Conservation (phyloP, 352 stramenopile genomes). For the Thraustochytrium striatum region DNA sequence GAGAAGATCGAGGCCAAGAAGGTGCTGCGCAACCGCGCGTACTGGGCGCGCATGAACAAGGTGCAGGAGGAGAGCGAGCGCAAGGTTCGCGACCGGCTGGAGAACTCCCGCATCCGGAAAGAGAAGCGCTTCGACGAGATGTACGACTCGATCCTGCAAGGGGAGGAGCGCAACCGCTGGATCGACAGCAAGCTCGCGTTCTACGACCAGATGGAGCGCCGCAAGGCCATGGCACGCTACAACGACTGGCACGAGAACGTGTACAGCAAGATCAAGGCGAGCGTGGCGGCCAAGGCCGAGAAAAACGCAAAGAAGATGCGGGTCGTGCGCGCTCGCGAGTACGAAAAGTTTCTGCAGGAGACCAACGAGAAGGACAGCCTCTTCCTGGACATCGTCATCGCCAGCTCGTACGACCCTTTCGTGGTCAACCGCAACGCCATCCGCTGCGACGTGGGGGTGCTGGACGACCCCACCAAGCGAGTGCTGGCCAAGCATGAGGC, state of each 20-base stretch:
- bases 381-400: slow-evolving; percentile 61
- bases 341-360: slow-evolving; percentile 57
- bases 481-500: slow-evolving; percentile 48
- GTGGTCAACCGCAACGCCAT: slow-evolving; percentile 54
- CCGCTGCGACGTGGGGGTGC: slow-evolving; percentile 44
- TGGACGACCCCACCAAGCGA: slow-evolving; percentile 52
- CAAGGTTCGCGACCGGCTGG: slow-evolving; percentile 47
- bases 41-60: slow-evolving; percentile 44
- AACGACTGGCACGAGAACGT: slow-evolving; percentile 58
- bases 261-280: slow-evolving; percentile 54
- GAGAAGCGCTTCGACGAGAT: slow-evolving; percentile 54
- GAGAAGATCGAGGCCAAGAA: neutral
- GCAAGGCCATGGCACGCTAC: slow-evolving; percentile 55
- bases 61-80: slow-evolving; percentile 50
- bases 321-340: slow-evolving; percentile 52
- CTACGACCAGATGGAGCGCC: slow-evolving; percentile 51
- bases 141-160: slow-evolving; percentile 50
- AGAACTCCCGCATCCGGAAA: slow-evolving; percentile 41
- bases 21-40: slow-evolving; percentile 15
- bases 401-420: slow-evolving; percentile 56
- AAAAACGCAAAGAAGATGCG: slow-evolving; percentile 52
- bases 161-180: slow-evolving; percentile 52
- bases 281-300: slow-evolving; percentile 42
- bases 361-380: slow-evolving; percentile 58
- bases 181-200: slow-evolving; percentile 53